Evolutionary conservation across 2,329 filamentous ascomycete species (phyloP).

Genomic region (Xylaria digitata): DNA sequence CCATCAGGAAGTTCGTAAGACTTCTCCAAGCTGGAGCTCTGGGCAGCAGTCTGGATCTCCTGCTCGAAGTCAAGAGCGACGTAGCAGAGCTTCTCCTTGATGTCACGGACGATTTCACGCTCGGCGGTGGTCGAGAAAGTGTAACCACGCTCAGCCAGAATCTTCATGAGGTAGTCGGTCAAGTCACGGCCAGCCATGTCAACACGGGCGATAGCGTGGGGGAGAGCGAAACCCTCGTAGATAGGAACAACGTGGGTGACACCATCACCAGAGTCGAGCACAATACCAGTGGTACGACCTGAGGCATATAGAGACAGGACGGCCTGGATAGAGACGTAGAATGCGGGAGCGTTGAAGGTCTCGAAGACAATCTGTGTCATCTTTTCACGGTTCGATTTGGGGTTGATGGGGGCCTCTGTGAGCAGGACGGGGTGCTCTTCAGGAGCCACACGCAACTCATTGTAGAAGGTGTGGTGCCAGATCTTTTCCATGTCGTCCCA

Average conservation of each 20-base stretch:
- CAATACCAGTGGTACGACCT: slow-evolving; percentile 99
- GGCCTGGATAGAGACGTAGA: slow-evolving; percentile 99
- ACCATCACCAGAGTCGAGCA: slow-evolving; percentile 99
- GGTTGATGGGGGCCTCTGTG: slow-evolving; percentile 99
- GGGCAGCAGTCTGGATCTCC: slow-evolving; percentile 99
- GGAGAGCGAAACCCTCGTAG: slow-evolving; percentile 99
- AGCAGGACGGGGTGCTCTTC: slow-evolving; percentile 99
- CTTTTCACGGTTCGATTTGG: slow-evolving; percentile 99
- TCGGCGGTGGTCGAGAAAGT: slow-evolving; percentile 99
- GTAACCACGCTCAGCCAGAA: slow-evolving; percentile 98
- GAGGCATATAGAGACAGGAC: slow-evolving; percentile 99
- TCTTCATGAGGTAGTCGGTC: slow-evolving; percentile 99
- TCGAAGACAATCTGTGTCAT: slow-evolving; percentile 99
- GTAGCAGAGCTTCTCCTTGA: slow-evolving; percentile 99
- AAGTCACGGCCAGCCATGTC: slow-evolving; percentile 99
- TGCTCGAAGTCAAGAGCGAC: slow-evolving; percentile 99
- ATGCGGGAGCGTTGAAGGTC: slow-evolving; percentile 99
- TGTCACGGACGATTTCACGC: slow-evolving; percentile 99
- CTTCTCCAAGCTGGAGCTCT: slow-evolving; percentile 99
- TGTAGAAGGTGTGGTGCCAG: slow-evolving; percentile 99
- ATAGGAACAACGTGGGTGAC: slow-evolving; percentile 99
- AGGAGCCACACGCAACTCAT: slow-evolving; percentile 99
- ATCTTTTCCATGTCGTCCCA: slow-evolving; percentile 99
- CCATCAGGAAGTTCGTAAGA: slow-evolving; percentile 99
- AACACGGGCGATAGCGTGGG: slow-evolving; percentile 99